Base-by-base conservation (phyloP, 352 stramenopile genomes). In the Pythium phragmiticola region DNA sequence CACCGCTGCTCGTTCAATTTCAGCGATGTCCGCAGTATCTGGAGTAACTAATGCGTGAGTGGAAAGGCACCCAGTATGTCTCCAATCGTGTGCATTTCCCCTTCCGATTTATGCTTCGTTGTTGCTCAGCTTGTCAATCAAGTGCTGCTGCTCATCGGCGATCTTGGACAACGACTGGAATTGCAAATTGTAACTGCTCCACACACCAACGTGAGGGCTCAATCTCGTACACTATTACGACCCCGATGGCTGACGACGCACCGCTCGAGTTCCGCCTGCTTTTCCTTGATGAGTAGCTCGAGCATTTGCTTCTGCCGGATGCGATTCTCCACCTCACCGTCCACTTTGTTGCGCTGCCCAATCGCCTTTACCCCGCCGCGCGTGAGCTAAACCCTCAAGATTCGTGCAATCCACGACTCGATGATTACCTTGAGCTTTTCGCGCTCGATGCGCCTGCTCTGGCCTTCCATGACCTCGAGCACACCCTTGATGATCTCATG, bases 121-220 rank as follows among this genome's bases (percentile, higher is more conserved):
- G 75, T 92, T 94, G 73, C 85, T 92, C n/a, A 94, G 78, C 66
- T 90, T 90, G 47, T 94, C 82, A 57, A 94, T 92, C 8, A 94
- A 75, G 28, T 81, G 55, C 65, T 91, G 82, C 65, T 94, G 84
- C 68, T 92, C 82, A 56, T 92, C 81, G 2, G 80, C 81, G 59
- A 94, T 89, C 70, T 90, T 89, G 16, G 66, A 71, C 21, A 94
- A 76, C 39, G 85, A 94, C 60, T 89, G 73, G 59, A 75, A 90
- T 66, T 94, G 85, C 13, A 92, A 64, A 53, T 88, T 83, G 77
- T 89, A 94, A 33, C 82, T 65, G 46, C 34, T 12, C 17, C 30
- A 63, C 21, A 39, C 21, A 13, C 4, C 26, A 21, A 4, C 26
- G 17, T 36, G 8, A 53, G 14, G 4, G 26, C 21, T 36, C 13